Percentiles rank a stretch among this genome's conserved stretches.
These are phyloP conservation scores for Limnanthes douglasii DNA, from an alignment of 345 rosid species.

Conservation along the genomic window DNA sequence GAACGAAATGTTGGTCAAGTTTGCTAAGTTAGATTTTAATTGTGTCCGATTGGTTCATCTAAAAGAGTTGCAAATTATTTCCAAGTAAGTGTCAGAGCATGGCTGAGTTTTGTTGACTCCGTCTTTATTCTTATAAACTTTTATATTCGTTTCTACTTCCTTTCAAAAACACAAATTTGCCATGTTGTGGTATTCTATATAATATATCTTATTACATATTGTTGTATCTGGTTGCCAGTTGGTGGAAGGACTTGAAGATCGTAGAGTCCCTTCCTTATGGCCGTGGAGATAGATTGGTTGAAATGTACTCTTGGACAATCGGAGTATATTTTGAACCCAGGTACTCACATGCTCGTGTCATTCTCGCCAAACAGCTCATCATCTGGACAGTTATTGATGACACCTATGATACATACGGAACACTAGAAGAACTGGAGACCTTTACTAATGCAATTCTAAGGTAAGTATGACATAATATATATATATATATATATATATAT, in stretches of 20 bases:
- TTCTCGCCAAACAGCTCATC: conserved; percentile 5
- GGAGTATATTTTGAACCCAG: conserved; percentile 10
- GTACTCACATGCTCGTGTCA: background rate
- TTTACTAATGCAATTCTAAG: conserved; percentile 10
- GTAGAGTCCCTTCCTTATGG: conserved; percentile 7
- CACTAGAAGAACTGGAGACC: conserved; percentile 16
- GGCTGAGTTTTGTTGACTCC: too few relatives aligned
- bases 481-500: too few relatives aligned
- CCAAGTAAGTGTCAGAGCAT: conserved; percentile 5
- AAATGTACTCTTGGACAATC: conserved; percentile 13
- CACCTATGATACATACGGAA: conserved; percentile 17
- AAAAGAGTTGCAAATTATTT: too few relatives aligned
- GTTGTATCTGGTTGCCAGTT: conserved; percentile 3
- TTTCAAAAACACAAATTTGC: too few relatives aligned
- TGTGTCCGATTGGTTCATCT: too few relatives aligned
- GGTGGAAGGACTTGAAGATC: conserved; percentile 5
- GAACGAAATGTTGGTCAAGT: background rate
- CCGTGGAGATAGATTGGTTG: conserved; percentile 17
- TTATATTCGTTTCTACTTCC: too few relatives aligned
- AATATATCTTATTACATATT: background rate
- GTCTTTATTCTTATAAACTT: too few relatives aligned
- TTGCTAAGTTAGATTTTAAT: too few relatives aligned
- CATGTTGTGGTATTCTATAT: too few relatives aligned
- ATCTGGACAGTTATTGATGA: conserved; percentile 12
- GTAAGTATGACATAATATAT: too few relatives aligned